phyloP scores from a whole-genome alignment of 352 stramenopile genomes.

The Pythium biforme region DNA sequence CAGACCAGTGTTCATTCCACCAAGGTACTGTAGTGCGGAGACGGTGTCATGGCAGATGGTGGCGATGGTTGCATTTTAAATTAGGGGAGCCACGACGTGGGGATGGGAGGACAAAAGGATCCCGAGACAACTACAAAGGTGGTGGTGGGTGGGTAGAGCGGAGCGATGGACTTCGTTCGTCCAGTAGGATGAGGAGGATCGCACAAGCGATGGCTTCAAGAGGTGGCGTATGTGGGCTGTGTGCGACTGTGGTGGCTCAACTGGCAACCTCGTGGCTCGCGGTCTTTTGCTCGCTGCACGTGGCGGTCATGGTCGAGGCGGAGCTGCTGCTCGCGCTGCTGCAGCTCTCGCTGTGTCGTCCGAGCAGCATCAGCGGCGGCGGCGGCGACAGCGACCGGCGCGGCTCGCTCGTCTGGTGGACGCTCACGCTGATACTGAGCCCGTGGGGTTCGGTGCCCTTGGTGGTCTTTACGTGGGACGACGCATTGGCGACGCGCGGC shows the following conservation, averaged over 20 bases:
- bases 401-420: background rate
- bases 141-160: background rate
- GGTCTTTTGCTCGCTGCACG: conserved; percentile 7
- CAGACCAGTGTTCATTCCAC: too few species aligned
- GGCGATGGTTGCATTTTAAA: background rate
- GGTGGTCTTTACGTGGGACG: background rate
- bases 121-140: background rate
- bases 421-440: background rate
- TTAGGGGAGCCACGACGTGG: background rate
- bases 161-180: background rate
- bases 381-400: conserved; percentile 11
- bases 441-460: background rate
- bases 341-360: conserved; percentile 3
- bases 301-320: too few species aligned
- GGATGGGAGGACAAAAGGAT: background rate
- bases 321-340: background rate
- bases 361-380: background rate
- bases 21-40: too few species aligned
- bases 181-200: background rate
- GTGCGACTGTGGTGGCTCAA: background rate
- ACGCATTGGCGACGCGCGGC: background rate
- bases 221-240: too few species aligned
- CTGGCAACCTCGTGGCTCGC: conserved; percentile 2
- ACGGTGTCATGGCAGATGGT: background rate
- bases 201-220: background rate